Base-by-base conservation (phyloP, 202 grass and related monocot species). In the Digitaria exilis region DNA sequence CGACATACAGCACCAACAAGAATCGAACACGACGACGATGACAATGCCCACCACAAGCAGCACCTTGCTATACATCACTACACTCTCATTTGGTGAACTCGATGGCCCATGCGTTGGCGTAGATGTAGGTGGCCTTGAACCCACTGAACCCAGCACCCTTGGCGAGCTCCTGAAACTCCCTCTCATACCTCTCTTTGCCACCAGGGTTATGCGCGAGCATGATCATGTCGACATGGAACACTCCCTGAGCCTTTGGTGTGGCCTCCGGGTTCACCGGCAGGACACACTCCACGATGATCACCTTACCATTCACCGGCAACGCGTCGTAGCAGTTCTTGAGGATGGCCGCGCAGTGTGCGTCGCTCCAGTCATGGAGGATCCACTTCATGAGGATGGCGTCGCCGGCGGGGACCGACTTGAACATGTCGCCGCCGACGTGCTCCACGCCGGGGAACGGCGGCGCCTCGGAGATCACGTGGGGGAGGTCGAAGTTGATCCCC, bases 371-470 rank as follows among this genome's bases (percentile, higher is more conserved):
- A 10, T 89, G 86, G 63, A 96, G 80, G 67, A 96, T 93, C 93
- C 88, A 90, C 93, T 93, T 97, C 81, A 97, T 92, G 49, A 97
- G 87, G 79, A 94, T 97, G 76, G 94, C 91, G 84, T 97, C 94
- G 42, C 83, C 89, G 35, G 37, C 18, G 12, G 94, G 94, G 3
- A 97, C 92, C 10, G 43, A 66, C 55, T 63, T 24, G 73, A 97
- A 97, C 94, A 97, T 97, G 60, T 97, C 84, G 8, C 93, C 93
- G 34, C 93, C 90, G 37, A 92, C 60, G 71, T 97, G 89, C 68
- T 86, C 2, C 56, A 97, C 87, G 17, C 87, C 85, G 0, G 94
- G 85, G 85, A 94, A 97, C 42, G 89, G 87, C 9, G 91, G 94
- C 31, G 94, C 94, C 78, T 97, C 91, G 55, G 94, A 94, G 86